Conservation (phyloP, 345 rosid genomes). For the Camelina hispida region DNA sequence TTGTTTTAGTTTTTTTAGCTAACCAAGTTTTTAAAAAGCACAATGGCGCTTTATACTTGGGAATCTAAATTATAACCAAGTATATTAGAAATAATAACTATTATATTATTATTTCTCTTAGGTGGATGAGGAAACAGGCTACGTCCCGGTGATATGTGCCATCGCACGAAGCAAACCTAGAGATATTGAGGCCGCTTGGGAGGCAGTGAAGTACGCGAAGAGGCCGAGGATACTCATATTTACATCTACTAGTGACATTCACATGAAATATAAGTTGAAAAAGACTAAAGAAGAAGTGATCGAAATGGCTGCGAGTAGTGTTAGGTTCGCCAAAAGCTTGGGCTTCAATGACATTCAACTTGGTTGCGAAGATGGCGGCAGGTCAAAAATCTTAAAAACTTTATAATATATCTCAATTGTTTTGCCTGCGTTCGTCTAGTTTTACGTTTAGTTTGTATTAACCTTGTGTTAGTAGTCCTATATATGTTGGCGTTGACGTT, state of each 20-base stretch:
- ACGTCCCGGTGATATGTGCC: conserved; percentile 87
- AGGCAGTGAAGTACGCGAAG: conserved; percentile 80
- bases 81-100: neutral
- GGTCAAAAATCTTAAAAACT: conserved; percentile 43
- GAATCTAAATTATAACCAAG: too few species aligned
- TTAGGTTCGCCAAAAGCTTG: conserved; percentile 65
- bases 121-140: conserved; percentile 59
- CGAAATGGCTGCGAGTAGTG: conserved; percentile 70
- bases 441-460: neutral
- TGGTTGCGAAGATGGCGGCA: conserved; percentile 94
- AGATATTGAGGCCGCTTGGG: conserved; percentile 78
- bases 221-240: conserved; percentile 78
- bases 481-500: neutral
- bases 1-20: neutral
- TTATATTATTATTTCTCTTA: conserved; percentile 8
- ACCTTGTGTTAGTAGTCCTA: too few species aligned
- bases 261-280: conserved; percentile 78
- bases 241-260: conserved; percentile 85
- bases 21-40: neutral
- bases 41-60: neutral
- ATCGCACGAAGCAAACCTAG: conserved; percentile 70
- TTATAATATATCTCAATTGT: neutral
- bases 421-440: neutral
- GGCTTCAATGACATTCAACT: conserved; percentile 83
- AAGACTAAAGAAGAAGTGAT: conserved; percentile 76